These are phyloP conservation scores for Emericellopsis terricola DNA, from an alignment of 495 filamentous ascomycete species.

Conservation along the genomic window DNA sequence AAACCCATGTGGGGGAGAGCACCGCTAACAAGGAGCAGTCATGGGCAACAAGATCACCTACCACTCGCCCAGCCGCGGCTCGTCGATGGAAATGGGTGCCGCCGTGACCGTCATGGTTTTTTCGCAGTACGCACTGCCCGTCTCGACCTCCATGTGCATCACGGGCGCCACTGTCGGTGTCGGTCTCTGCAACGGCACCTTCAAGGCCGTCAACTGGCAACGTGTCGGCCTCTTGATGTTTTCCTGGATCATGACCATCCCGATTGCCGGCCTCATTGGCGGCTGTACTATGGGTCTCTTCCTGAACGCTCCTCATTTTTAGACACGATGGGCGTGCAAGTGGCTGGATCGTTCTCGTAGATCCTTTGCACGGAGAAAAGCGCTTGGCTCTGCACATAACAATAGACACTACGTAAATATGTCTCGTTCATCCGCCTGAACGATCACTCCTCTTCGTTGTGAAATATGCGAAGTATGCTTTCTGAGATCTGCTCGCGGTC, in stretches of 20 bases:
- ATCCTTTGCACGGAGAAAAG: too few species aligned
- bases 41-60: slow-evolving; percentile 52
- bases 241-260: slow-evolving; percentile 46
- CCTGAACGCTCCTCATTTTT: slow-evolving; percentile 41
- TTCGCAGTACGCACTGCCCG: slow-evolving; percentile 41
- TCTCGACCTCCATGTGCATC: slow-evolving; percentile 42
- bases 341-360: too few species aligned
- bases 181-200: slow-evolving; percentile 35
- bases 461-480: too few species aligned
- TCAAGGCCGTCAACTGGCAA: slow-evolving; percentile 47
- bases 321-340: too few species aligned
- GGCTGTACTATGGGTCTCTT: slow-evolving; percentile 44
- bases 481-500: too few species aligned
- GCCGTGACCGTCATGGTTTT: slow-evolving; percentile 48
- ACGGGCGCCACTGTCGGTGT: slow-evolving; percentile 39
- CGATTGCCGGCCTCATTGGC: slow-evolving; percentile 39
- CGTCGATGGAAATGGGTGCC: slow-evolving; percentile 42
- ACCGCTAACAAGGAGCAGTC: slow-evolving; percentile 9
- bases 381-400: too few species aligned
- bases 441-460: too few species aligned
- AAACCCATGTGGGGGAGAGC: too few species aligned
- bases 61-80: slow-evolving; percentile 42
- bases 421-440: too few species aligned
- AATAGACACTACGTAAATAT: too few species aligned
- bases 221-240: slow-evolving; percentile 24